A percentile compares a stretch with the other conserved stretches of the same genome.
Conservation (phyloP, 2,329 filamentous ascomycete genomes). For the Escovopsis weberi region DNA sequence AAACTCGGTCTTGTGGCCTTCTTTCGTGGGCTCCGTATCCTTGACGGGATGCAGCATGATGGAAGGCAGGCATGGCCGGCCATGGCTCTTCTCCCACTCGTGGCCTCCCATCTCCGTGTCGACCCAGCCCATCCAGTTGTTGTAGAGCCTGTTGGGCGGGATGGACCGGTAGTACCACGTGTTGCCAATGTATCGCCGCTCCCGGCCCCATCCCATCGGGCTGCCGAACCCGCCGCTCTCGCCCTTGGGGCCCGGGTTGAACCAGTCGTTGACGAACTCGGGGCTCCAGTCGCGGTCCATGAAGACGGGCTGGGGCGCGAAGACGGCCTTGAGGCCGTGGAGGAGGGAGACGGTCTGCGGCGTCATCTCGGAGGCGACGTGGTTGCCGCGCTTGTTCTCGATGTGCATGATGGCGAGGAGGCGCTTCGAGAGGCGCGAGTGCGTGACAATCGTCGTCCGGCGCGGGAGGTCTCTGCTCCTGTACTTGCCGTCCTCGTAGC, state of each 20-base stretch:
- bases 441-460: slow-evolving; percentile 64
- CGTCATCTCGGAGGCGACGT: slow-evolving; percentile 71
- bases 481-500: slow-evolving; percentile 40
- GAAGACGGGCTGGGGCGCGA: slow-evolving; percentile 64
- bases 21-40: slow-evolving; percentile 36
- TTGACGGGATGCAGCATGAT: slow-evolving; percentile 47
- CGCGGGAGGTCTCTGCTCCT: slow-evolving; percentile 46
- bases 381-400: slow-evolving; percentile 58
- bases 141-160: slow-evolving; percentile 43
- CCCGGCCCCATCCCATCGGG: slow-evolving; percentile 44
- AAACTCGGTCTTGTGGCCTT: slow-evolving; percentile 25
- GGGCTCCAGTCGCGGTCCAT: slow-evolving; percentile 60
- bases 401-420: slow-evolving; percentile 65
- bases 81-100: slow-evolving; percentile 40
- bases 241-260: slow-evolving; percentile 43
- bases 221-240: slow-evolving; percentile 39
- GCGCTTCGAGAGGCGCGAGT: slow-evolving; percentile 56
- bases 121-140: slow-evolving; percentile 48
- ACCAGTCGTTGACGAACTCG: slow-evolving; percentile 39
- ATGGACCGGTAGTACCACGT: slow-evolving; percentile 48
- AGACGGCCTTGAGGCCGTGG: slow-evolving; percentile 67
- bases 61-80: slow-evolving; percentile 42
- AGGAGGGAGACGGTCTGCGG: slow-evolving; percentile 58
- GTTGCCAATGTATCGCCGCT: slow-evolving; percentile 40
- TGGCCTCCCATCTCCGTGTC: slow-evolving; percentile 39